A percentile compares a stretch with the other conserved stretches of the same genome.
Conservation (phyloP, 345 rosid species). For the Hirschfeldia incana region DNA sequence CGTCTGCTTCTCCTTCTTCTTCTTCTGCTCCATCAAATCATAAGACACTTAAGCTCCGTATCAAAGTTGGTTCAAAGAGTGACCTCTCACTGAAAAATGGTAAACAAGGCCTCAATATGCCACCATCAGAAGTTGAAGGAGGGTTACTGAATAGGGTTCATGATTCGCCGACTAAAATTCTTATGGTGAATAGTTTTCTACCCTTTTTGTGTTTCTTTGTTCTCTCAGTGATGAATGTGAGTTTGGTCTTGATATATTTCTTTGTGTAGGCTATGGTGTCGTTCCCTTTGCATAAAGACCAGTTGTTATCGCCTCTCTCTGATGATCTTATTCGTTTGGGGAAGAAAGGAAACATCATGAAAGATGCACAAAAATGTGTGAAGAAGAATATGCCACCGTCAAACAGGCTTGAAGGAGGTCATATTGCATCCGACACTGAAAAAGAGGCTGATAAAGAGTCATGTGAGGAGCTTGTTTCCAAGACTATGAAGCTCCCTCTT, state of each 20-base stretch:
- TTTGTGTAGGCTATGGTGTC: conserved; percentile 82
- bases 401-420: conserved; percentile 40
- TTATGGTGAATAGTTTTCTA: conserved; percentile 53
- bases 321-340: conserved; percentile 56
- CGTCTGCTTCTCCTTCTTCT: conserved; percentile 19
- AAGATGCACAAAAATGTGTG: conserved; percentile 49
- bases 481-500: conserved; percentile 69
- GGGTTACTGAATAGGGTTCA: conserved; percentile 52
- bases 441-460: conserved; percentile 43
- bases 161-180: conserved; percentile 69
- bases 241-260: conserved; percentile 15
- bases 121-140: conserved; percentile 78
- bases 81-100: conserved; percentile 74
- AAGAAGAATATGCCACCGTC: conserved; percentile 50
- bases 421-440: conserved; percentile 43
- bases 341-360: conserved; percentile 44
- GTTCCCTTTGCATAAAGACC: conserved; percentile 53
- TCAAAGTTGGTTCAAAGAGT: conserved; percentile 70
- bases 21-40: conserved; percentile 52
- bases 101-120: conserved; percentile 78
- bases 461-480: conserved; percentile 71
- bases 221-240: conserved; percentile 20
- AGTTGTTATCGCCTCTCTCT: conserved; percentile 81
- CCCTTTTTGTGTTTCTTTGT: conserved; percentile 18
- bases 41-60: conserved; percentile 70